Base-by-base conservation (phyloP, 305 asterid species). In the Fraxinus latifolia region DNA sequence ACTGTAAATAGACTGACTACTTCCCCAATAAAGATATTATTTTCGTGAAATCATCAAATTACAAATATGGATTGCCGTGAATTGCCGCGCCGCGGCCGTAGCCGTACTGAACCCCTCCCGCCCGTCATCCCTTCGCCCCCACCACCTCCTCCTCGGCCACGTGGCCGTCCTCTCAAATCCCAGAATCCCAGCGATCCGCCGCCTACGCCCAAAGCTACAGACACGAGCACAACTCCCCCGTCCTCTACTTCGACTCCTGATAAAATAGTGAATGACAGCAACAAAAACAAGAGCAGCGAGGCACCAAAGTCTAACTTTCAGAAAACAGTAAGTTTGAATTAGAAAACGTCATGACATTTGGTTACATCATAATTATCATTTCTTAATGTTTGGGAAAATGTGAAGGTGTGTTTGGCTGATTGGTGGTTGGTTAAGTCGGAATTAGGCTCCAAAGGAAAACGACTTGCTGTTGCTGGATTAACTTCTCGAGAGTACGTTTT, bases 381-480 rank as follows among this genome's bases (percentile, higher is more conserved):
- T 31, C 33, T 85, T 37, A 44, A 74, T 37, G 4, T 47, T 23
- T 75, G 33, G 76, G 42, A 14, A 78, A 58, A 33, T 33, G 76
- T 32, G 62, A 80, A 93, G 97, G 91, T 93, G 15, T 79, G 89
- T 84, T 86, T 93, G 88, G 79, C 72, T 29, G 93, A 91, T 68
- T 93, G 97, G 97, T 93, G 97, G 97, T 79, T 91, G 85, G 84
- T 86, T 67, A 87, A 89, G 85, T 82, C 88, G 11, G 92, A 87
- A 47, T 32, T 77, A 7, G 88, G 80, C 62, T 76, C 76, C 74
- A 81, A 76, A 17, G 93, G 93, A 62, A 89, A 78, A 68, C 84
- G 83, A 70, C 94, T 93, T 34, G 92, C 89, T 4, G 90, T 93
- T 82, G 91, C 90, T 0, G 96, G 97, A 27, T 78, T 80, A 77